phyloP scores from a whole-genome alignment of 2,329 filamentous ascomycete species.

The Neonectria hederae region DNA sequence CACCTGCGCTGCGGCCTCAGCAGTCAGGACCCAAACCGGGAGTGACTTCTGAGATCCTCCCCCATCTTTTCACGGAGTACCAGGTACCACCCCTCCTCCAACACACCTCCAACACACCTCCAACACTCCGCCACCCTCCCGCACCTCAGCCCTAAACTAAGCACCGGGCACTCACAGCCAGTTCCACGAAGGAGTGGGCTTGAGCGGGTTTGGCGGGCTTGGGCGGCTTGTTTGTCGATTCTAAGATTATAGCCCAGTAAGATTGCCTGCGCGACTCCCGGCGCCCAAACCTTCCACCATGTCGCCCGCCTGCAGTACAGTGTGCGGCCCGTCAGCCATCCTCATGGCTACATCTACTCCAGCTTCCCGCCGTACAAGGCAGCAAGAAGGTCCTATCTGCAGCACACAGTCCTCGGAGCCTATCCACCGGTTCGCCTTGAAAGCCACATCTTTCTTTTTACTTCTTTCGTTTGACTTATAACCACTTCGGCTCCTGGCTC shows the following conservation, averaged over 20 bases:
- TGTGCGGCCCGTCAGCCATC: constrained; percentile 28
- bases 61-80: constrained; percentile 22
- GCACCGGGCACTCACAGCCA: constrained; percentile 1
- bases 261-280: not conserved
- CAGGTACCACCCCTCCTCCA: constrained; percentile 1
- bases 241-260: constrained; percentile 24
- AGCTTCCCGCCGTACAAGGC: constrained; percentile 24
- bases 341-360: constrained; percentile 30
- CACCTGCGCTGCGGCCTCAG: not conserved
- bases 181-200: constrained; percentile 10
- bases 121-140: constrained; percentile 11
- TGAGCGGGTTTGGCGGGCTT: not conserved
- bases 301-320: constrained; percentile 30
- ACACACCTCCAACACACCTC: not conserved
- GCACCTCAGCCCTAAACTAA: constrained; percentile 13
- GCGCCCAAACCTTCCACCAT: constrained; percentile 2
- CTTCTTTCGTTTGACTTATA: constrained; percentile 1
- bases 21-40: not conserved
- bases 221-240: constrained; percentile 10
- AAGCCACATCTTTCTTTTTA: not conserved
- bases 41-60: constrained; percentile 16
- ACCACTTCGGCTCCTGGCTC: not conserved
- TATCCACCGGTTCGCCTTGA: constrained; percentile 3
- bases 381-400: constrained; percentile 25
- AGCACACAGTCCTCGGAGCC: not conserved